Base-by-base conservation (phyloP, 176 grass and related monocot species). In the Eremochloa ophiuroides region DNA sequence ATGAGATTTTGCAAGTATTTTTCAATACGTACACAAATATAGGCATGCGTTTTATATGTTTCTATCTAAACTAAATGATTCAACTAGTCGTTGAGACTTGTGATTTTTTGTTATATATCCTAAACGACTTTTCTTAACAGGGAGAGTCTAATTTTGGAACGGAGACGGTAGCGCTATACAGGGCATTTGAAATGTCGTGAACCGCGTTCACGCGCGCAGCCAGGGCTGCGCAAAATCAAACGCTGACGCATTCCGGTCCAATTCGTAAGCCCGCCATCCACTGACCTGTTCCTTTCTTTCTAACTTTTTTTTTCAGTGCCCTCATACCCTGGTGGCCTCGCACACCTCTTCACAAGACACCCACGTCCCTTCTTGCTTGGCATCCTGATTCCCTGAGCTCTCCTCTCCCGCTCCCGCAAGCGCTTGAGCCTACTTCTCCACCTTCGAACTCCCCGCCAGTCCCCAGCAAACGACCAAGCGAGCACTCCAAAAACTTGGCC, bases 211-310 rank as follows among this genome's bases (percentile, higher is more conserved):
- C 8, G 62, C 31, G 26, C 63, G n/a, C n/a, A 53, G 53, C 30
- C 51, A 43, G 8, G 62, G 25, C 10, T 23, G 60, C 80, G 60
- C n/a, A 67, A 83, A 84, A 80, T 80, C 76, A 84, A 88, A 70
- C 76, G 82, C 72, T 77, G 87, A 85, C 77, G 62, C 38, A n/a
- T 85, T 82, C 87, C 35, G 65, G 87, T 81, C 82, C 72, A 85
- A 82, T 65, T 39, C 30, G 44, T 47, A 17, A 43, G n/a, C 64
- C 77, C 82, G 87, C 87, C 82, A 68, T 62, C 76, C 56, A 39
- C 82, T 34, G 77, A 76, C 65, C 2, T 35, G n/a, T 35, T 42
- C 20, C 4, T 3, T 35, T 42, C 20, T 6, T 3, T 34, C 18
- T 12, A 10, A 7, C 33, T n/a, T n/a, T n/a, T n/a, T n/a, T n/a